phyloP scores from a whole-genome alignment of 805 yeast species.

The Suhomyces emberorum region DNA sequence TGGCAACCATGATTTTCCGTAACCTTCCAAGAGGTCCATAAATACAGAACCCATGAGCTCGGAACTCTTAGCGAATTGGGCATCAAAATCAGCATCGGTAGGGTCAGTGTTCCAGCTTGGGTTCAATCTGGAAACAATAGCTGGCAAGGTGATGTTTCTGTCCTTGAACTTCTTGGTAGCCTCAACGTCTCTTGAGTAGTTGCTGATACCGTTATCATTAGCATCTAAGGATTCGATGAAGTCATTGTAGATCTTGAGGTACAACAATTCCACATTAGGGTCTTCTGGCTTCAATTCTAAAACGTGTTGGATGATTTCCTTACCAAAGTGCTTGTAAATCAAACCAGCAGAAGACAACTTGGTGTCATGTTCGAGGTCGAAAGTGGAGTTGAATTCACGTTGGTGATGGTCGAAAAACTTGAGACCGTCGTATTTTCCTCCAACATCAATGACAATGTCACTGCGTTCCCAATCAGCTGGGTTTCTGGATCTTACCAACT shows the following conservation, averaged over 20 bases:
- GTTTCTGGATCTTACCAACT: slow-evolving; percentile 78
- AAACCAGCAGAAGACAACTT: slow-evolving; percentile 93
- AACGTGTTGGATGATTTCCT: slow-evolving; percentile 57
- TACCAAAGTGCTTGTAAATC: slow-evolving; percentile 83
- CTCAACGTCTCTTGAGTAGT: slow-evolving; percentile 53
- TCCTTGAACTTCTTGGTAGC: slow-evolving; percentile 65
- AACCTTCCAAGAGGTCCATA: slow-evolving; percentile 57
- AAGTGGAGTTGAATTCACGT: slow-evolving; percentile 79
- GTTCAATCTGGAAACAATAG: slow-evolving; percentile 73
- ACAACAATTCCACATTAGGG: slow-evolving; percentile 58
- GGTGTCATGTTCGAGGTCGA: slow-evolving; percentile 60
- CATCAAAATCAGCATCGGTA: slow-evolving; percentile 64
- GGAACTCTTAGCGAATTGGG: slow-evolving; percentile 65
- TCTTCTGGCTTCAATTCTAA: slow-evolving; percentile 38
- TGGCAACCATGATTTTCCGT: slow-evolving; percentile 88
- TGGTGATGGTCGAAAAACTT: slow-evolving; percentile 96
- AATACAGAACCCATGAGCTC: slow-evolving; percentile 82
- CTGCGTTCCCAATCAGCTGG: slow-evolving; percentile 78
- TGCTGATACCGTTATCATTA: slow-evolving; percentile 87
- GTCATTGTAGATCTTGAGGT: slow-evolving; percentile 74
- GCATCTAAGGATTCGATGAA: slow-evolving; percentile 93
- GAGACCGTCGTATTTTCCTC: slow-evolving; percentile 82
- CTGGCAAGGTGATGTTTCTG: slow-evolving; percentile 70
- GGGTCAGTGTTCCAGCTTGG: slow-evolving; percentile 80
- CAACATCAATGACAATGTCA: slow-evolving; percentile 93